Base-by-base conservation (phyloP, 495 filamentous ascomycete genomes). In the Hyphodiscus hymeniophilus region DNA sequence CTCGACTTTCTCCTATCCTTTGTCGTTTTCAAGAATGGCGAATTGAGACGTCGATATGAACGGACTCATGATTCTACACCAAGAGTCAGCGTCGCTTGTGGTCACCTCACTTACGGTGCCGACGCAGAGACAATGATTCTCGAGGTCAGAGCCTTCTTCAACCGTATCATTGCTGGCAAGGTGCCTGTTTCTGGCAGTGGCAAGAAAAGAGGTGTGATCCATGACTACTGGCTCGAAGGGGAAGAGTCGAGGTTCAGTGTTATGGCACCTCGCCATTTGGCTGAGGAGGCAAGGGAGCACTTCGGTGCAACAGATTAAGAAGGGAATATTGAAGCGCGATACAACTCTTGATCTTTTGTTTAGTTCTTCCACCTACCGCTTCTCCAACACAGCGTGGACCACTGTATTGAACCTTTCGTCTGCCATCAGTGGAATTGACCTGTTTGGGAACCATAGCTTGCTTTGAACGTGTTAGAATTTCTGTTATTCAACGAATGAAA, bases 61-160 rank as follows among this genome's bases (percentile, higher is more conserved):
- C 15, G 23, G 1, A 28, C 1, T 11, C 15, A 31, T 21, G 36
- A 35, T 16, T 30, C 43, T 35, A 16, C 30, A 2, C 24, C 31
- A n/a, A 49, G 51, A 30, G 50, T 63, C 28, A 55, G 50, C 45
- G 45, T 62, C 41, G 56, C 49, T 13, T 63, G 59, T 30, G 59
- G 62, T 3, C 62, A 65, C 33, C 28, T 60, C 8, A 65, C 62
- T 16, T 55, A 57, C 15, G 46, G 50, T 35, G 61, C 45, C 13
- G 54, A 58, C 31, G 62, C 44, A 4, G 51, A 54, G 32, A 32
- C 52, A 6, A 65, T 60, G 45, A 40, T 65, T 17, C 17, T 52
- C 7, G 40, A 52, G n/a, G 58, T 62, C 12, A 30, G 44, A 34
- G 24, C 26, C 3, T 28, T 60, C 10, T 62, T 63, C 17, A 16